Evolutionary conservation across 1,284 basidiomycete species (phyloP).

Genomic region (Mrakiaceae sp.): DNA sequence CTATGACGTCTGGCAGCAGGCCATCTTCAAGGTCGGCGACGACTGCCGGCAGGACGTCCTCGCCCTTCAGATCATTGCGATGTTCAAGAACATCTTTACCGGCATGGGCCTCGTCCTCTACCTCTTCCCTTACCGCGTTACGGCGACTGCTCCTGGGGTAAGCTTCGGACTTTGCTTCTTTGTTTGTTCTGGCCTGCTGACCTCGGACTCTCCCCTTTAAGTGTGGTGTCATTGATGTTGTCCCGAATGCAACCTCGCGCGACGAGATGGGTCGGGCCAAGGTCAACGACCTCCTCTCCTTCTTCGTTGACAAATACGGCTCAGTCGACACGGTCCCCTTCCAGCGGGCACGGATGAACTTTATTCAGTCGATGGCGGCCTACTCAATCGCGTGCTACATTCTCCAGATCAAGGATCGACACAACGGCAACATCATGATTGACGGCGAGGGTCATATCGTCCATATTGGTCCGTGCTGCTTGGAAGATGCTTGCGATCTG

Average conservation of each 20-base stretch:
- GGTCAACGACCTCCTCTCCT: constrained; percentile 88
- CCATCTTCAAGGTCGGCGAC: constrained; percentile 99
- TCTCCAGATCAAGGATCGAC: constrained; percentile 91
- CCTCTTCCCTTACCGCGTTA: constrained; percentile 92
- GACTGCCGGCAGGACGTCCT: constrained; percentile 97
- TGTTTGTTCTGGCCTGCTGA: not conserved
- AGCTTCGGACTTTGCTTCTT: constrained; percentile 28
- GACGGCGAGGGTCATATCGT: constrained; percentile 92
- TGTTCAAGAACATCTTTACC: constrained; percentile 98
- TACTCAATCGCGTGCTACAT: constrained; percentile 99
- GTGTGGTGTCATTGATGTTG: constrained; percentile 98
- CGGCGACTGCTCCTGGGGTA: constrained; percentile 90
- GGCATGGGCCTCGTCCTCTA: constrained; percentile 78
- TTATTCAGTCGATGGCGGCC: constrained; percentile 98
- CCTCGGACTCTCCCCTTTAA: constrained; percentile 29
- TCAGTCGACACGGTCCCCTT: constrained; percentile 78
- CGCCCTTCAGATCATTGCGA: constrained; percentile 92
- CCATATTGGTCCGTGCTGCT: constrained; percentile 61
- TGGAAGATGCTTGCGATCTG: not conserved
- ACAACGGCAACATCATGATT: constrained; percentile 99
- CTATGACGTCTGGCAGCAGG: constrained; percentile 92
- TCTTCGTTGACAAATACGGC: constrained; percentile 93
- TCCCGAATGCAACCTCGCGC: constrained; percentile 93
- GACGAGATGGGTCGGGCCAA: constrained; percentile 99
- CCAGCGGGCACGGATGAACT: constrained; percentile 87